Conservation (phyloP, 495 filamentous ascomycete species). For the Tuber brumale region DNA sequence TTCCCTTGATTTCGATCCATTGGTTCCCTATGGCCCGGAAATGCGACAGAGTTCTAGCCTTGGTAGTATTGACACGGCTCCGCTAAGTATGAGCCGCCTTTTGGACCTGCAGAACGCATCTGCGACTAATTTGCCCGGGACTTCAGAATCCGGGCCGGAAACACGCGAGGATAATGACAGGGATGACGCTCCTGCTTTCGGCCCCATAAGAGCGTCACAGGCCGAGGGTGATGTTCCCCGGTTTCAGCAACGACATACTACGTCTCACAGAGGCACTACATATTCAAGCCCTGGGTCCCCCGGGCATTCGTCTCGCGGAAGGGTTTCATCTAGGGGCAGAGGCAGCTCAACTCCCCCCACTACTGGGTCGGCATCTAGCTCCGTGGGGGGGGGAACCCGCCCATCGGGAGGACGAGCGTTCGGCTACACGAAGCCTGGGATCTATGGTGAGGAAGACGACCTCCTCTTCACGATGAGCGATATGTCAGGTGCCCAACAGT, state of each 20-base stretch:
- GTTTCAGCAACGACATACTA: slow-evolving; percentile 16
- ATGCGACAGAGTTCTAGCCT: slow-evolving; percentile 29
- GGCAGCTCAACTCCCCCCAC: slow-evolving; percentile 13
- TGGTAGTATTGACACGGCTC: slow-evolving; percentile 28
- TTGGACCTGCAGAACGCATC: slow-evolving; percentile 36
- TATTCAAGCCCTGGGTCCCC: slow-evolving; percentile 20
- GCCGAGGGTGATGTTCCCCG: slow-evolving; percentile 19
- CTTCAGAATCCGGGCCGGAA: slow-evolving; percentile 21
- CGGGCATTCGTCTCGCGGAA: slow-evolving; percentile 12
- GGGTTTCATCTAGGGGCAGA: slow-evolving; percentile 10
- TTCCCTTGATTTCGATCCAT: slow-evolving; percentile 28
- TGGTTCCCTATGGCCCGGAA: slow-evolving; percentile 18
- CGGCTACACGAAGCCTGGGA: slow-evolving; percentile 26
- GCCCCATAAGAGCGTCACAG: slow-evolving; percentile 19
- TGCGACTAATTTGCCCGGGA: slow-evolving; percentile 32
- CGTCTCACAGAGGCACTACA: slow-evolving; percentile 8
- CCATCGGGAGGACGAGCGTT: slow-evolving; percentile 31
- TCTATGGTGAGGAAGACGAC: slow-evolving; percentile 35
- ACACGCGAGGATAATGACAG: slow-evolving; percentile 16
- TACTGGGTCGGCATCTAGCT: slow-evolving; percentile 18
- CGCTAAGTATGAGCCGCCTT: slow-evolving; percentile 38
- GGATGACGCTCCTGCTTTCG: slow-evolving; percentile 33
- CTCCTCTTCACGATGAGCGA: slow-evolving; percentile 42
- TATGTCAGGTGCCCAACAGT: slow-evolving; percentile 34
- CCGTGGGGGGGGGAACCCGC: slow-evolving; percentile 6